Evolutionary conservation across 2,329 filamentous ascomycete species (phyloP), one percentile per base, ranked within the genome.

Genomic region (Penicillium vulpinum): DNA sequence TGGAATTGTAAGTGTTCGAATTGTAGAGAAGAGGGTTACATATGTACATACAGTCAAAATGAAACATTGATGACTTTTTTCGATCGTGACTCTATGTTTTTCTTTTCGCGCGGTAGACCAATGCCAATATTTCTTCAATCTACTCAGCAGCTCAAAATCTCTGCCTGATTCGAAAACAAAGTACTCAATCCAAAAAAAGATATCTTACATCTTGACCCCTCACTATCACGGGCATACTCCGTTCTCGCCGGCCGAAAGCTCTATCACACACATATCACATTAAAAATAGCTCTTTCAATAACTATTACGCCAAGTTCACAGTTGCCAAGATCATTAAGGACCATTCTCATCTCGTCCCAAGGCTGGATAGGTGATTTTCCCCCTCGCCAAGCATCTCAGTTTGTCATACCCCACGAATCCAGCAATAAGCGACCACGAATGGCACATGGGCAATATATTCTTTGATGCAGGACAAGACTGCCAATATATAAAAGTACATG

Each of bases 341-440:
- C 18, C 36, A 31, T 5, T 41, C 26, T 22, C 24, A 11, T 40
- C 21, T 35, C 44, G 8, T 47, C 8, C 31, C 3, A 47, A 11
- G 8, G 11, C 28, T n/a, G 56, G 29, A 7, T 47, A 47, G 40
- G 13, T 31, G 4, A 41, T 50, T 50, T 36, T 16, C 48, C 51
- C 16, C 26, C 2, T 10, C 48, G 58, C 60, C 58, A 54, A 54
- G 54, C 29, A 50, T 38, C 39, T 51, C 45, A 39, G 28, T n/a
- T 18, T 24, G 38, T 41, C 49, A 6, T 15, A 13, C 21, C 21
- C 38, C 38, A 11, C 21, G 5, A 44, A 18, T 18, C 16, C 22
- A 29, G 29, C 44, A 33, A 36, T 36, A 26, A 21, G 6, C 33
- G 26, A 21, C 26, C 18, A 35, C 26, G 16, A 26, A 13, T 15